A percentile compares a stretch with the other conserved stretches of the same genome.
phyloP scores from a whole-genome alignment of 1,284 basidiomycete genomes.

The Porogramme epimiltina region DNA sequence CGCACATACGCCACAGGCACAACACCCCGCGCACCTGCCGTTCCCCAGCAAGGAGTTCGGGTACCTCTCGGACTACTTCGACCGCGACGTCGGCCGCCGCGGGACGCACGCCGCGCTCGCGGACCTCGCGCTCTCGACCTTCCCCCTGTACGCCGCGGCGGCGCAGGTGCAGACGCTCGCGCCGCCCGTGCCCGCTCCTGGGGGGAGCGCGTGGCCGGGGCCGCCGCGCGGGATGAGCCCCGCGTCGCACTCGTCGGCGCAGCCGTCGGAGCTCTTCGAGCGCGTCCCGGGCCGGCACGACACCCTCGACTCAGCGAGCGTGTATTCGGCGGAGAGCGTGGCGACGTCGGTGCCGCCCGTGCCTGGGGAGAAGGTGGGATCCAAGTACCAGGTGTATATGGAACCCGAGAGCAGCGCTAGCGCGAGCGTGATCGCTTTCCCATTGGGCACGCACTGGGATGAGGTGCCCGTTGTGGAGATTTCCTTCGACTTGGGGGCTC shows the following conservation, averaged over 20 bases:
- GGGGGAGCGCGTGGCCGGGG: background rate
- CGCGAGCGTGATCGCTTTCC: slow-evolving; percentile 2
- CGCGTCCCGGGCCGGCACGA: background rate
- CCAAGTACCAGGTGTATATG: background rate
- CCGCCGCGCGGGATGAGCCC: slow-evolving; percentile 5
- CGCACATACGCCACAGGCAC: background rate
- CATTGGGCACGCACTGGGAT: background rate
- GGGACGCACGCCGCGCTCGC: background rate
- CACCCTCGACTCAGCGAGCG: slow-evolving; percentile 6
- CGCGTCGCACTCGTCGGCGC: slow-evolving; percentile 2
- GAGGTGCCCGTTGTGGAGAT: slow-evolving; percentile 8
- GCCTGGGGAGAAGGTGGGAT: background rate
- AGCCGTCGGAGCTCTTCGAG: slow-evolving; percentile 7
- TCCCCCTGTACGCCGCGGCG: background rate
- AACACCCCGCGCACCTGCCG: background rate
- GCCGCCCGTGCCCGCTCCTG: background rate
- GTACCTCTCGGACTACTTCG: background rate
- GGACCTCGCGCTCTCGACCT: slow-evolving; percentile 2
- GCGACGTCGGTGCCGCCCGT: slow-evolving; percentile 1
- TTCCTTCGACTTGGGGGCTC: slow-evolving; percentile 4
- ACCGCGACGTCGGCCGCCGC: background rate
- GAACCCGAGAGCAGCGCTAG: background rate
- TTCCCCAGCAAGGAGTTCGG: background rate
- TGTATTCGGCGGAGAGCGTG: slow-evolving; percentile 3
- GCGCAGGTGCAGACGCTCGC: background rate